These are phyloP conservation scores for Cladosporium austrohemisphaericum DNA, from an alignment of 2,329 filamentous ascomycete species.

Conservation along the genomic window DNA sequence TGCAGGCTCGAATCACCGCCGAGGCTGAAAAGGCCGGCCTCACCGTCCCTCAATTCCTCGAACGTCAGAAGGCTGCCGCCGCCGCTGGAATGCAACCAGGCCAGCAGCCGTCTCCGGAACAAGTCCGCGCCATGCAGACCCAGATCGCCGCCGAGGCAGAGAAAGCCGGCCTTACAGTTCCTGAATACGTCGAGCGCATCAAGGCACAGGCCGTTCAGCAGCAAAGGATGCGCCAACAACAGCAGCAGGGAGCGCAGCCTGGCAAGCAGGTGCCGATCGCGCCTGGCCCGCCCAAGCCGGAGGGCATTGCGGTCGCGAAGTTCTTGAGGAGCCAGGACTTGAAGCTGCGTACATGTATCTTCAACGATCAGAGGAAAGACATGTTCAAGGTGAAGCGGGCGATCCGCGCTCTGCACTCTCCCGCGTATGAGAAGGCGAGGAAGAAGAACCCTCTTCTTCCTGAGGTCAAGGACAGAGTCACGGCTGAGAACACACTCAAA, in stretches of 20 bases:
- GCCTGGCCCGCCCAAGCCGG: constrained; percentile 79
- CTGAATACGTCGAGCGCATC: constrained; percentile 67
- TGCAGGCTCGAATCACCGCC: constrained; percentile 75
- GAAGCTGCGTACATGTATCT: constrained; percentile 85
- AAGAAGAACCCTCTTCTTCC: constrained; percentile 88
- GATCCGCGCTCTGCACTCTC: constrained; percentile 81
- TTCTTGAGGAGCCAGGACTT: constrained; percentile 81
- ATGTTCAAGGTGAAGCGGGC: constrained; percentile 99
- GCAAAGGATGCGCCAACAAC: constrained; percentile 48
- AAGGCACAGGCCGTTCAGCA: constrained; percentile 54
- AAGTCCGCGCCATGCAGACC: constrained; percentile 78
- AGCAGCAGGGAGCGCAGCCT: constrained; percentile 40
- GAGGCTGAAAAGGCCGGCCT: constrained; percentile 84
- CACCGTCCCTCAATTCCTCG: constrained; percentile 78
- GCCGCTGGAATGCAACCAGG: constrained; percentile 26
- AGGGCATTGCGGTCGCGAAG: constrained; percentile 82
- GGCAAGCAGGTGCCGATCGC: constrained; percentile 64
- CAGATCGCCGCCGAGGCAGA: constrained; percentile 78
- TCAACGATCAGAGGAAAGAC: constrained; percentile 94
- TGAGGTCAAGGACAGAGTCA: constrained; percentile 79
- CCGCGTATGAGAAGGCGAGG: constrained; percentile 82
- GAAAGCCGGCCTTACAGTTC: constrained; percentile 78
- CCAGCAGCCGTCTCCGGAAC: constrained; percentile 69
- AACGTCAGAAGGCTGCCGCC: constrained; percentile 49
- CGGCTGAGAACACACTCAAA: constrained; percentile 92